Evolutionary conservation across 2,329 filamentous ascomycete genomes (phyloP), one percentile per base, ranked within the genome.

Genomic region (Annulohypoxylon truncatum): DNA sequence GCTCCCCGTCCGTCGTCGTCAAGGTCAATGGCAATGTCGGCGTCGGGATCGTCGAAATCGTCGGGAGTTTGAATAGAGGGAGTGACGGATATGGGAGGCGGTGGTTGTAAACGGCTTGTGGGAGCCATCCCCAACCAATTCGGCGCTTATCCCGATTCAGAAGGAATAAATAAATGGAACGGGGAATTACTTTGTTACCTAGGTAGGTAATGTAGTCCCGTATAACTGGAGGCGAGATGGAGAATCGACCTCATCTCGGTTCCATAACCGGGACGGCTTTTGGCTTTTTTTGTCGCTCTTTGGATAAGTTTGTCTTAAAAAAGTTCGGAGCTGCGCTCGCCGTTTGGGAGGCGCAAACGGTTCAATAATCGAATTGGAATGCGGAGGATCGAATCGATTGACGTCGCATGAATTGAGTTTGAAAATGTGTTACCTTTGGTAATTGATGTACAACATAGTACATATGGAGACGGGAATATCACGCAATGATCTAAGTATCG

Each of bases 71-170:
- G 71, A 53, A 77, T 75, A 54, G 67, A 65, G 56, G 76, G 75
- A 56, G 74, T 72, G 66, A 77, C 68, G 50, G 74, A 67, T 59
- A 76, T 72, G 56, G 74, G 72, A 62, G 73, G 71, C 52, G 73
- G 72, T 66, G 51, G 52, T 46, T 20, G 52, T 56, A 56, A 66
- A 60, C 57, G 62, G 42, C 42, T 60, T 42, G 53, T 68, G 60
- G 71, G 71, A 70, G 72, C 72, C 72, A 74, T 74, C 60, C 64
- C 67, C 61, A 53, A 57, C 12, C 55, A 54, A 63, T 62, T 73
- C 72, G 72, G 66, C 73, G 72, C 73, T 72, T 72, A 67, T 65
- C 71, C 73, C 68, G 55, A 73, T 73, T 66, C 33, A 72, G 70
- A 66, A 68, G 58, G 59, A 57, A 60, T 58, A 59, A 64, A 61